Evolutionary conservation across 345 rosid species (phyloP).

Genomic region (Lepidium aucheri): DNA sequence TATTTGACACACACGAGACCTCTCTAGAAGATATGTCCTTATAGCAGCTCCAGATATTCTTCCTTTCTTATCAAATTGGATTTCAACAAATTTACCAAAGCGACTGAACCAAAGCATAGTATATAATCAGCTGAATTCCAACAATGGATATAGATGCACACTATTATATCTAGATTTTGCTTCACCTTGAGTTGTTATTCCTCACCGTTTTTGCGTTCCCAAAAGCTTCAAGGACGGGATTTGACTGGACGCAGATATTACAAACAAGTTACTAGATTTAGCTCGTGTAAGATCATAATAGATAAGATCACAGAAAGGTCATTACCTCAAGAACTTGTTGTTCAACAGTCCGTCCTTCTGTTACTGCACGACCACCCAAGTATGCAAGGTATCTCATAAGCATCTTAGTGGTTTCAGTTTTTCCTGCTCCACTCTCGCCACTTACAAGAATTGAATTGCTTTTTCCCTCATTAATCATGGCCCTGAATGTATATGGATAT

Average conservation of each 20-base stretch:
- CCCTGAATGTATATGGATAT: slow-evolving; percentile 34
- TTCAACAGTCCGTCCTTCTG: slow-evolving; percentile 86
- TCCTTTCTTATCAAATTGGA: slow-evolving; percentile 92
- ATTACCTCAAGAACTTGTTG: slow-evolving; percentile 89
- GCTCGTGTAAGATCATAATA: too few species aligned
- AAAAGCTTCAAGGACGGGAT: slow-evolving; percentile 95
- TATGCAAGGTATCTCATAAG: slow-evolving; percentile 87
- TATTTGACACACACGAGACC: slow-evolving; percentile 93
- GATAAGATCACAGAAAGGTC: not conserved
- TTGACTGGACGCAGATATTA: slow-evolving; percentile 47
- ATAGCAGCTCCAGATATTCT: slow-evolving; percentile 98
- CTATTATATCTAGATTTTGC: not conserved
- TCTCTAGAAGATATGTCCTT: slow-evolving; percentile 85
- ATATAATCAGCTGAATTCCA: too few species aligned
- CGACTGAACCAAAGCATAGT: slow-evolving; percentile 41
- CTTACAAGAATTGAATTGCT: slow-evolving; percentile 86
- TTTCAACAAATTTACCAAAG: slow-evolving; percentile 93
- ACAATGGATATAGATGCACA: too few species aligned
- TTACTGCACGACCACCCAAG: slow-evolving; percentile 71
- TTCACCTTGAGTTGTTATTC: slow-evolving; percentile 84
- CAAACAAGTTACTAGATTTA: not conserved
- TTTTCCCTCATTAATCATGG: slow-evolving; percentile 66
- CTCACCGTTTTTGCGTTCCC: slow-evolving; percentile 96
- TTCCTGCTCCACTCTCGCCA: slow-evolving; percentile 94
- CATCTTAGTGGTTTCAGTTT: slow-evolving; percentile 90